These are phyloP conservation scores for Chytriomyces confervae DNA, from an alignment of 192 early-diverging fungal species.

Conservation along the genomic window DNA sequence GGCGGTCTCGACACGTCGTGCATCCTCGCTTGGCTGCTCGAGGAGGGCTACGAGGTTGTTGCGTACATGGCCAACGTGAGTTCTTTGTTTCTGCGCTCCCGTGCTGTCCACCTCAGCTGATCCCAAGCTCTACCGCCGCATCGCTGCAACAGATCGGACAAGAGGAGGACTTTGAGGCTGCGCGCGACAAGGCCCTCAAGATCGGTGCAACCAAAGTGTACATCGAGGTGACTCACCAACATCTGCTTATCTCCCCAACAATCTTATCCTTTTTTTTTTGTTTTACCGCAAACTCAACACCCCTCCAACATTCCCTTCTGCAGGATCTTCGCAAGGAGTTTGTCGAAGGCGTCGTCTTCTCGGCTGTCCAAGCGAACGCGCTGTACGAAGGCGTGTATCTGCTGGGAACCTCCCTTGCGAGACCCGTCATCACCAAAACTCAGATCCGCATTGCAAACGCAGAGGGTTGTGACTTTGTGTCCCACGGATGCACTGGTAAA, in stretches of 20 bases:
- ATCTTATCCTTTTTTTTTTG: neutral
- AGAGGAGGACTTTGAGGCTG: conserved; percentile 98
- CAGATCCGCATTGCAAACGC: conserved; percentile 88
- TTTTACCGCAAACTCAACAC: neutral
- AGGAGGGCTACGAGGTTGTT: conserved; percentile 96
- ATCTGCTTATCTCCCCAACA: neutral
- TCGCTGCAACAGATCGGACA: conserved; percentile 75
- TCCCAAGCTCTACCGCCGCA: neutral
- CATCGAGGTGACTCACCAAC: conserved; percentile 73
- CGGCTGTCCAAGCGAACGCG: conserved; percentile 92
- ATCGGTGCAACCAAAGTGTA: conserved; percentile 94
- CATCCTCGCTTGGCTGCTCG: conserved; percentile 98
- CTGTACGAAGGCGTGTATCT: conserved; percentile 96
- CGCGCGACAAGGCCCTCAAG: conserved; percentile 86
- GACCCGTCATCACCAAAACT: conserved; percentile 91
- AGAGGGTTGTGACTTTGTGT: conserved; percentile 94
- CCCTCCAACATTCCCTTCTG: neutral
- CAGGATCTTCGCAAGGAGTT: conserved; percentile 92
- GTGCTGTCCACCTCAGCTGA: neutral
- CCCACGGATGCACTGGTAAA: conserved; percentile 92
- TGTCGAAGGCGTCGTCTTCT: conserved; percentile 91
- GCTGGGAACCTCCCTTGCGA: conserved; percentile 95
- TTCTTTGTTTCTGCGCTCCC: neutral
- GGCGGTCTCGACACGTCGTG: conserved; percentile 99
- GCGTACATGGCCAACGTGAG: conserved; percentile 90